Base-by-base conservation (phyloP, 208 protist genomes). In the Leishmania guyanensis region DNA sequence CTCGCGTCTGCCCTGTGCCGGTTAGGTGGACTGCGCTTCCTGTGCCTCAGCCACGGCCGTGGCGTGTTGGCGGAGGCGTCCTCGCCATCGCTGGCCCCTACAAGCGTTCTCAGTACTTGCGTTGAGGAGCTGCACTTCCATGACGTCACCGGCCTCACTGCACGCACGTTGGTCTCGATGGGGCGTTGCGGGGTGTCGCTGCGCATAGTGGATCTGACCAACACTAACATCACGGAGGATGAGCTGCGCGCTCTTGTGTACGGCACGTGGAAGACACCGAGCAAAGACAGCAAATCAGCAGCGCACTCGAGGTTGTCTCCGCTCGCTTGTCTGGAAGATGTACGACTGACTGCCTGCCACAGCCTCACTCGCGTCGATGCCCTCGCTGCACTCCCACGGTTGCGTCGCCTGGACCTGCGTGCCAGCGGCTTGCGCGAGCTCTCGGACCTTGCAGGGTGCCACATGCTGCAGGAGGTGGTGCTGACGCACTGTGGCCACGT, bases 271-370 rank as follows among this genome's bases (percentile, higher is more conserved):
- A 46, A 73, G 6, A 51, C 46, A 73, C 22, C 46, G 6, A n/a
- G 39, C 46, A 73, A 73, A 17, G 68, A 17, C 4, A 73, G 68
- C 54, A 2, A 75, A 4, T 36, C 58, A 46, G 58, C 48, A 39
- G 58, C 5, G 12, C 8, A 43, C 17, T 36, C 58, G 48, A 69
- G 8, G 62, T 26, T 48, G 65, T 65, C 72, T 17, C 80, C 71
- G 29, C 72, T 88, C 17, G 77, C 68, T 12, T 75, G 73, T 17
- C 70, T 88, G 65, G 71, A 77, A 12, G 72, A 64, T 66, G 36
- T 88, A 46, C 69, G 66, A n/a, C 78, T 86, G 73, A 71, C 74
- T 10, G 83, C 83, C 58, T 86, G 83, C 33, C 71, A 60, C 73
- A 26, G n/a, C n/a, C 54, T 83, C 77, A 66, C 77, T 10, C 60